Evolutionary conservation across 2,329 filamentous ascomycete genomes (phyloP).

Genomic region (Neonectria hederae): DNA sequence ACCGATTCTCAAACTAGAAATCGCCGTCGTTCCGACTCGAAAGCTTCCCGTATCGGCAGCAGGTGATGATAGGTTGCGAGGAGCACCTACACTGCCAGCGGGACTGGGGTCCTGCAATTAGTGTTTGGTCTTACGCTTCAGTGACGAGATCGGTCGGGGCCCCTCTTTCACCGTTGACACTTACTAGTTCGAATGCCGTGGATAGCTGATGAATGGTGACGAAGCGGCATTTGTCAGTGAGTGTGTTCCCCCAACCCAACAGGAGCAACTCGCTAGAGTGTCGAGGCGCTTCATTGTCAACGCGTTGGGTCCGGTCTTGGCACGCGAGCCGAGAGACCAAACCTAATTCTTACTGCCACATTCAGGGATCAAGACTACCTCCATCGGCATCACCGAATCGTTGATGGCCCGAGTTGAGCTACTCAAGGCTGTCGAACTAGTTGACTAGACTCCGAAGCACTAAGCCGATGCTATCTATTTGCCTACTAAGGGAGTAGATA

Average conservation of each 20-base stretch:
- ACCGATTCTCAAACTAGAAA: conserved; percentile 8
- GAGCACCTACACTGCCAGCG: neutral
- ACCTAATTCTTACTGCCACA: neutral
- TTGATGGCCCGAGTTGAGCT: conserved; percentile 6
- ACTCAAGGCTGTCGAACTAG: conserved; percentile 1
- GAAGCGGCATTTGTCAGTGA: neutral
- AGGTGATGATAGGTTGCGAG: neutral
- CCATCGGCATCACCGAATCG: conserved; percentile 18
- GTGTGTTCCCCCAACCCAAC: neutral
- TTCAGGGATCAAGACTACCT: neutral
- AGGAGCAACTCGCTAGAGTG: neutral
- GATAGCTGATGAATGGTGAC: conserved; percentile 1
- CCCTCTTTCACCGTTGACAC: neutral
- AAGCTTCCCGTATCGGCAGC: neutral
- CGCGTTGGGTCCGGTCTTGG: conserved; percentile 1
- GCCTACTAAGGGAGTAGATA: neutral
- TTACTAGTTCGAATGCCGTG: neutral
- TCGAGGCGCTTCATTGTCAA: neutral
- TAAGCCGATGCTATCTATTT: conserved; percentile 1
- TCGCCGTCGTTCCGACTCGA: neutral
- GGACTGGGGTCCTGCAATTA: neutral
- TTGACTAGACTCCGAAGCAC: neutral
- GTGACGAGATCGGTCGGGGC: neutral
- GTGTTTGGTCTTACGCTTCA: neutral
- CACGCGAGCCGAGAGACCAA: neutral